Evolutionary conservation across 2,329 filamentous ascomycete species (phyloP).

Genomic region (Geoglossum cookeanum): DNA sequence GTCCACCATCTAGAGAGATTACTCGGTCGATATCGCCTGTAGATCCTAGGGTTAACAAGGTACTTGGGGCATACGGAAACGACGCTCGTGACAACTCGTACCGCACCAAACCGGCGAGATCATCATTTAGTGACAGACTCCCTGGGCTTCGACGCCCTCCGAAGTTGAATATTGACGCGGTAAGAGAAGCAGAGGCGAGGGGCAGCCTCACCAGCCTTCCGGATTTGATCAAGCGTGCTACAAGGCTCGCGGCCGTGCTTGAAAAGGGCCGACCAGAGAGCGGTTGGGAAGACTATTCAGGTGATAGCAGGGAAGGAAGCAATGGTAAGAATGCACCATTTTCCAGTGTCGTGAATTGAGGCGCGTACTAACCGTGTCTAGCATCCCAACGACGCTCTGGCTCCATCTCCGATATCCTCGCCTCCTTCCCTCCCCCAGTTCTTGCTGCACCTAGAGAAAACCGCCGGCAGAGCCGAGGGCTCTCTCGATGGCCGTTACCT

Average conservation of each 20-base stretch:
- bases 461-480: constrained; percentile 2
- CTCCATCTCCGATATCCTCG: constrained; percentile 44
- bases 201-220: constrained; percentile 83
- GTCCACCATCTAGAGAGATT: background rate
- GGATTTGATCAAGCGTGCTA: constrained; percentile 78
- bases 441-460: constrained; percentile 1
- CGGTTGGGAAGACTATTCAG: constrained; percentile 14
- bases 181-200: constrained; percentile 61
- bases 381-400: constrained; percentile 25
- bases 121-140: constrained; percentile 3
- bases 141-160: constrained; percentile 37
- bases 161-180: constrained; percentile 61
- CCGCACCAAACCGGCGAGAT: background rate
- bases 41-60: background rate
- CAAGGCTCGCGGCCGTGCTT: constrained; percentile 67
- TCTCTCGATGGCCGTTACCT: constrained; percentile 16
- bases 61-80: background rate
- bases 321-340: constrained; percentile 6
- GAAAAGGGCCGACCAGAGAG: constrained; percentile 59
- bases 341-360: background rate
- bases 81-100: background rate
- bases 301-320: constrained; percentile 5
- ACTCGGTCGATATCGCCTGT: background rate
- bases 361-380: constrained; percentile 6
- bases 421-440: constrained; percentile 41